Base-by-base conservation (phyloP, 2,329 filamentous ascomycete genomes). In the Venturia oleaginea region DNA sequence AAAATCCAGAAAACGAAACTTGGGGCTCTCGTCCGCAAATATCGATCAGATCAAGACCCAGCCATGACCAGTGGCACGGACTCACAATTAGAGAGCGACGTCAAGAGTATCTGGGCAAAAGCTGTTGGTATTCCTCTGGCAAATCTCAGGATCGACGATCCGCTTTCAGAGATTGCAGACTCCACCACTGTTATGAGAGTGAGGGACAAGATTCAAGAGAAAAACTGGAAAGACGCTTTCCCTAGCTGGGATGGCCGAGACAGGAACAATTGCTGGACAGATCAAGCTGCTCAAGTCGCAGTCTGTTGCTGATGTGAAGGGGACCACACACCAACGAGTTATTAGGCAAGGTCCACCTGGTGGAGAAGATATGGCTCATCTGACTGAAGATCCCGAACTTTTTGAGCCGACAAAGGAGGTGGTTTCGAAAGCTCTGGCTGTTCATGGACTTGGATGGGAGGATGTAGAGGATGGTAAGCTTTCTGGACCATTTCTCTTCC, bases 1-100 rank as follows among this genome's bases (percentile, higher is more conserved):
- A 81, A 82, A 65, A 72, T 79, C 4, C 76, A 76, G 65, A 80
- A 79, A 63, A 72, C 74, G 1, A 68, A 76, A 10, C 68, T 81
- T 30, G 73, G 66, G 40, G 63, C 62, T 24, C 51, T 65, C 22
- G 72, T 74, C 2, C 67, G 68, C 13, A 68, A 72, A 38, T 72
- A 72, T 64, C 66, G 71, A 60, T 67, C 70, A 64, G 67, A 67
- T 32, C 66, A 70, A 66, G 60, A 70, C 59, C 65, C 38, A 17
- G 59, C 17, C n/a, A 27, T 27, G 5, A 34, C 40, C 22, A 34
- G 19, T 38, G 24, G 42, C 19, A 48, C 54, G 37, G 59, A 51
- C 46, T 24, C 43, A 8, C 59, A 62, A 62, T 30, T 65, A 19
- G 30, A 38, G 3, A 32, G 61, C 34, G 32, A 46, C 17, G 61